Base-by-base conservation (phyloP, 768 basidiomycete genomes). In the Lentinula raphanica region DNA sequence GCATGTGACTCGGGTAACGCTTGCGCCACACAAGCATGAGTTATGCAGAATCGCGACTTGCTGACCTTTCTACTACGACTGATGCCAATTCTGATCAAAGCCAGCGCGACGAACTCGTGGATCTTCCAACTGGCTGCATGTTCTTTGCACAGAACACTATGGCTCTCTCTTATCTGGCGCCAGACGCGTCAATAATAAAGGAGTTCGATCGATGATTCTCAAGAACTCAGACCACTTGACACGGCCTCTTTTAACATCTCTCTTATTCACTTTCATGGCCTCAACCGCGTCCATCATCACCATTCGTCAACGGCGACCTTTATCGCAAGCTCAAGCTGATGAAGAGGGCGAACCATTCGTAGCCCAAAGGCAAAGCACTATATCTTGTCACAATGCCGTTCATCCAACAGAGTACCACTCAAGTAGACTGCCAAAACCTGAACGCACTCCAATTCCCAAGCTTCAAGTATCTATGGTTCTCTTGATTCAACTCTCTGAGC, bases 391-490 rank as follows among this genome's bases (percentile, higher is more conserved):
- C 39, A 45, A 42, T 36, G 28, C 38, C 12, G 38, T 42, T 21
- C 55, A 45, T 38, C 44, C 49, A 49, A 49, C 42, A 21, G 42
- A 44, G 21, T 44, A 44, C 23, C 42, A 23, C 49, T 4, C 53
- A 17, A 40, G 53, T 17, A 54, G 31, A 40, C 36, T 54, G 53
- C 23, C 53, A 8, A 21, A 21, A 21, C 19, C 21, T n/a, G 19
- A 44, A 44, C 25, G 29, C 17, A 72, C 76, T 0, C 74, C 76
- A 1, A 60, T 77, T 1, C 77, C 77, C 4, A 75, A 68, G 31
- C 25, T 74, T n/a, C 77, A 77, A 50, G 65, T 76, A 9, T 67
- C 64, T 4, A 70, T 78, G 35, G 65, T 76, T 5, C 60, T 73
- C 3, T 53, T 73, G 21, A 66, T 76, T 12, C 74, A 73, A 50